Conservation (phyloP, 148 eudicot species). For the Simmondsia chinensis region DNA sequence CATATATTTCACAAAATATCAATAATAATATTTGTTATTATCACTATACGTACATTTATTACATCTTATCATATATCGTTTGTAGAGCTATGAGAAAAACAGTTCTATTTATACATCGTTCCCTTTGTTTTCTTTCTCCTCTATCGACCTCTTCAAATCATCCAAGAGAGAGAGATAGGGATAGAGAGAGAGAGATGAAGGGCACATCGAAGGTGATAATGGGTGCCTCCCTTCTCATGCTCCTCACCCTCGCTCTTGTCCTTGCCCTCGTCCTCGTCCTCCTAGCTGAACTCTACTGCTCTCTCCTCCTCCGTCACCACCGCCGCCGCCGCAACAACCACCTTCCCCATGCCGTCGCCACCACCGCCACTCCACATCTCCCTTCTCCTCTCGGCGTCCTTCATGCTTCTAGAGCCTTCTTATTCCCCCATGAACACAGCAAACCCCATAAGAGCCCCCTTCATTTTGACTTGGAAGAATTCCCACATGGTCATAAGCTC, state of each 20-base stretch:
- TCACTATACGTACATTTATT: too few species aligned
- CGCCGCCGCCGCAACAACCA: constrained; percentile 7
- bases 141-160: constrained; percentile 9
- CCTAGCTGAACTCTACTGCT: constrained; percentile 66
- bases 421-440: constrained; percentile 35
- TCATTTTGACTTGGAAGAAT: constrained; percentile 31
- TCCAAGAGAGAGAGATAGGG: constrained; percentile 4
- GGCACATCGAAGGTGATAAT: constrained; percentile 53
- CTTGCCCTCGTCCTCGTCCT: constrained; percentile 49
- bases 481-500: constrained; percentile 20
- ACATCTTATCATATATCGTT: too few species aligned
- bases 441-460: not conserved
- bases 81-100: constrained; percentile 9
- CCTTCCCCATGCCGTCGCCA: not conserved
- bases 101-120: constrained; percentile 9
- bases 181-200: constrained; percentile 34
- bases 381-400: constrained; percentile 55
- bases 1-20: too few species aligned
- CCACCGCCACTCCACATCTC: constrained; percentile 4
- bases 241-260: constrained; percentile 38
- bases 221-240: constrained; percentile 60
- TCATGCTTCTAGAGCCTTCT: constrained; percentile 55
- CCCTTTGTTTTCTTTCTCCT: not conserved
- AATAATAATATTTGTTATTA: too few species aligned
- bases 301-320: constrained; percentile 34